phyloP scores from a whole-genome alignment of 2,329 filamentous ascomycete genomes.

The Volutella citrinella region DNA sequence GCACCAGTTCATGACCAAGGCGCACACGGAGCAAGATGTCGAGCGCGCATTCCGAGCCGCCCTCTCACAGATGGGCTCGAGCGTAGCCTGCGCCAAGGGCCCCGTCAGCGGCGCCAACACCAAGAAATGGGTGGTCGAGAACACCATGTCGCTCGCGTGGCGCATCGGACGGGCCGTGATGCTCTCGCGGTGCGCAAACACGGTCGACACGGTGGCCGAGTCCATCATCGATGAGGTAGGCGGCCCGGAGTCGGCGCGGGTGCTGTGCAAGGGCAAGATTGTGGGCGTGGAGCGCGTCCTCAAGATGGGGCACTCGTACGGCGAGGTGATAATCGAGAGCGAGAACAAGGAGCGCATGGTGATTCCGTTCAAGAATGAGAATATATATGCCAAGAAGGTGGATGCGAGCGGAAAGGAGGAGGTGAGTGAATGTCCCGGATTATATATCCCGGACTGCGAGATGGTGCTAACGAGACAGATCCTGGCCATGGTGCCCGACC shows the following conservation, averaged over 20 bases:
- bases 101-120: conserved; percentile 31
- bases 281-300: conserved; percentile 37
- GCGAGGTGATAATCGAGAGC: conserved; percentile 36
- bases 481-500: conserved; percentile 53
- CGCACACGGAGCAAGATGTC: conserved; percentile 24
- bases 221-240: conserved; percentile 38
- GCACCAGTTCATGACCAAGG: conserved; percentile 9
- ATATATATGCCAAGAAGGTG: conserved; percentile 40
- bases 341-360: conserved; percentile 32
- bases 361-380: conserved; percentile 58
- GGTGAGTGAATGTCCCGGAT: conserved; percentile 15
- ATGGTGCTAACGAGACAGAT: too few species aligned
- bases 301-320: conserved; percentile 40
- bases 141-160: conserved; percentile 38
- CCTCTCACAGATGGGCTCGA: conserved; percentile 28
- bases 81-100: conserved; percentile 28
- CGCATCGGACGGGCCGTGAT: conserved; percentile 47
- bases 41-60: conserved; percentile 10
- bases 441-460: too few species aligned
- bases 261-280: conserved; percentile 28
- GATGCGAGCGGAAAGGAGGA: conserved; percentile 16
- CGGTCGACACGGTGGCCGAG: conserved; percentile 38
- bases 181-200: conserved; percentile 14
- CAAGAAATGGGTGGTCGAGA: conserved; percentile 30
- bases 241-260: conserved; percentile 21